Base-by-base conservation (phyloP, 805 yeast genomes). In the Saturnispora kantuleensis region DNA sequence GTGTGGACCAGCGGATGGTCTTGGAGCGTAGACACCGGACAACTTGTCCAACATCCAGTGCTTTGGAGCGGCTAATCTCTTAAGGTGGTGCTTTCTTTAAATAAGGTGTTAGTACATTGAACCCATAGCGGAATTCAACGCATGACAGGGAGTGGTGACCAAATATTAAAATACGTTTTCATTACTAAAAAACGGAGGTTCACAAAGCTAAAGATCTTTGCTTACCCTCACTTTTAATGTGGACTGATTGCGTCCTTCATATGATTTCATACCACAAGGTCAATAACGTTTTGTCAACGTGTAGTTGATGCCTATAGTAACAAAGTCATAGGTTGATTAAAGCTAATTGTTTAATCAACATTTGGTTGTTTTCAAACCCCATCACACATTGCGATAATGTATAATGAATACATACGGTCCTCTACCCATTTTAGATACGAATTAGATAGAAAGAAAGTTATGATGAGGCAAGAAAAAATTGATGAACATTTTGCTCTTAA, bases 1-100 rank as follows among this genome's bases (percentile, higher is more conserved):
- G 81, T 90, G 98, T 71, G 98, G 98, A 79, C 98, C 98, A 63
- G 95, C 83, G 56, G 97, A 88, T 69, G 97, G 96, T 79, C 97
- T 88, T 78, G 98, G 98, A 57, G 98, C 98, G 73, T 93, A 93
- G 68, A 86, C 79, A 71, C 99, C 99, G 69, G 97, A 85, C 77
- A 93, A 80, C 79, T 93, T 93, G 94, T 94, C 98, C 79, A 93
- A 86, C 94, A 93, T 85, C 98, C 98, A 93, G 84, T 93, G 98
- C 79, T 89, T 84, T 81, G 99, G 99, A 73, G 98, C 98, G 73
- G 97, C 96, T 76, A 90, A 84, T 84, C 97, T 88, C 83, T 90
- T 89, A 73, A 89, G 83, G 74, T 90, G 97, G 82, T 90, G 89
- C 89, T 88, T 87, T 84, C 89, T 84, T 68, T 64, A 30, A 54